Evolutionary conservation across 495 filamentous ascomycete genomes (phyloP).

Genomic region (Podospora appendiculata): DNA sequence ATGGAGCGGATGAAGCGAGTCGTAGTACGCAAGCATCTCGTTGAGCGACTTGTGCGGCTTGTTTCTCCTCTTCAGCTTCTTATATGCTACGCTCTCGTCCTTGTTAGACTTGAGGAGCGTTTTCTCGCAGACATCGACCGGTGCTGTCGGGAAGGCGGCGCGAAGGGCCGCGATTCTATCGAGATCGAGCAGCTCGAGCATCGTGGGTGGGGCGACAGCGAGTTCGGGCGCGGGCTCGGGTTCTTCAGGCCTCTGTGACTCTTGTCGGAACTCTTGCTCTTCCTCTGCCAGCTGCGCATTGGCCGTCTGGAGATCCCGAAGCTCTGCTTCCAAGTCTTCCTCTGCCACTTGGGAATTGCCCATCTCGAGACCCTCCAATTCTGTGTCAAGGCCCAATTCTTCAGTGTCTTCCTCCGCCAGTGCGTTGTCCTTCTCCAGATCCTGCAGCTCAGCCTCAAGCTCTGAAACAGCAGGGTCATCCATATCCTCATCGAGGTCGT

Average conservation of each 20-base stretch:
- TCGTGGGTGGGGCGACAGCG: no score
- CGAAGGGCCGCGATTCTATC: slow-evolving; percentile 27
- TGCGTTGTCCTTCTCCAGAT: slow-evolving; percentile 12
- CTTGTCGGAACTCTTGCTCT: background rate
- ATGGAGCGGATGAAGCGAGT: background rate
- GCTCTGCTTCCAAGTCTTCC: no score
- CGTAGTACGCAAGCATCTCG: slow-evolving; percentile 5
- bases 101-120: slow-evolving; percentile 10
- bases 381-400: no score
- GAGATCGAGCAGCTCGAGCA: slow-evolving; percentile 9
- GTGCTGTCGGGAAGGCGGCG: slow-evolving; percentile 25
- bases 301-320: slow-evolving; percentile 8
- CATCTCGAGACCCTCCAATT: no score
- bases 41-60: background rate
- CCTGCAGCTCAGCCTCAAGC: slow-evolving; percentile 13
- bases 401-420: background rate
- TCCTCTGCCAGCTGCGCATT: slow-evolving; percentile 1
- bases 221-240: no score
- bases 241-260: background rate
- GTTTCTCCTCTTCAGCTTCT: slow-evolving; percentile 5
- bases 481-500: slow-evolving; percentile 12
- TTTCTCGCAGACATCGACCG: slow-evolving; percentile 19
- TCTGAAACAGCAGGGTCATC: slow-evolving; percentile 15
- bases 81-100: slow-evolving; percentile 8
- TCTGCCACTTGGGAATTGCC: no score